phyloP scores from a whole-genome alignment of 202 grass and related monocot species.

The Musa balbisiana region DNA sequence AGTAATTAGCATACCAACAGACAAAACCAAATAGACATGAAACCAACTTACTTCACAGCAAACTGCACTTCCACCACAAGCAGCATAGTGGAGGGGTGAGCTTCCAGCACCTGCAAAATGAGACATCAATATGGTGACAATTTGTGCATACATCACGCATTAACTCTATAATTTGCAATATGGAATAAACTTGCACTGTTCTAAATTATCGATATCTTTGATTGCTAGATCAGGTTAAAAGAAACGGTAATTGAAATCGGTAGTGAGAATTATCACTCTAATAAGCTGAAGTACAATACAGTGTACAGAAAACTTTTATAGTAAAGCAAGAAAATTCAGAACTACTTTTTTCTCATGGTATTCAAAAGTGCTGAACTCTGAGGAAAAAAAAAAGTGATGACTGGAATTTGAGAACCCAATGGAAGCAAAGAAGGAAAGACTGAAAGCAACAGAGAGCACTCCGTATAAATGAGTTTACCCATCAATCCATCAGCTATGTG shows the following conservation, averaged over 20 bases:
- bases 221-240: not conserved
- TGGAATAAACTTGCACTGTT: too few species aligned
- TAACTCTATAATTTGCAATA: too few species aligned
- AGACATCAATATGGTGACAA: not conserved
- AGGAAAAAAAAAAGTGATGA: too few species aligned
- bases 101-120: constrained; percentile 65
- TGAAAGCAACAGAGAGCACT: too few species aligned
- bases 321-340: not conserved
- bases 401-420: too few species aligned
- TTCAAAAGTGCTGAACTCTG: too few species aligned
- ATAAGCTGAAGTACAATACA: not conserved
- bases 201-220: too few species aligned
- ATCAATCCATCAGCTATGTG: too few species aligned
- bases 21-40: constrained; percentile 23
- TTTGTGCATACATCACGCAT: too few species aligned
- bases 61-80: constrained; percentile 76
- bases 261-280: not conserved
- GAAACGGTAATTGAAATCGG: too few species aligned
- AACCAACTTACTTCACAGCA: constrained; percentile 80
- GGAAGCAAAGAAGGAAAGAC: too few species aligned
- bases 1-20: constrained; percentile 3
- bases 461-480: too few species aligned
- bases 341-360: not conserved
- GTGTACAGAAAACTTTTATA: not conserved
- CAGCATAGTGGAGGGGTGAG: constrained; percentile 81